Conservation (phyloP, 2,329 filamentous ascomycete genomes). For the Trichoderma harzianum region DNA sequence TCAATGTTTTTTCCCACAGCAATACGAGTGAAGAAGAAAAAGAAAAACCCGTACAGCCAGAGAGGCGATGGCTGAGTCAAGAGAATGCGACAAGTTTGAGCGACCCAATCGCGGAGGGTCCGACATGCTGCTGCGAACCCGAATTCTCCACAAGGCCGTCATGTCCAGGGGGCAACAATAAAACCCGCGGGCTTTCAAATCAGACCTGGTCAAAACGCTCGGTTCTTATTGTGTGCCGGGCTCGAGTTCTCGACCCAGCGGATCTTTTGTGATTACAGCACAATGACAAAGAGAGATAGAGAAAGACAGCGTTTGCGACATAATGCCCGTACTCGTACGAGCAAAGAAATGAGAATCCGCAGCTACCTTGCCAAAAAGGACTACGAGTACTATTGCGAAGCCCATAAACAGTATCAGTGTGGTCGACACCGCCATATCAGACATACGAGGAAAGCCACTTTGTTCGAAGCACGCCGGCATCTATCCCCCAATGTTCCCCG, state of each 20-base stretch:
- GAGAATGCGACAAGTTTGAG: background rate
- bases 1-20: background rate
- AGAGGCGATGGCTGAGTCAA: background rate
- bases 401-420: background rate
- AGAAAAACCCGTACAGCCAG: background rate
- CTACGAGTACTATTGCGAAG: background rate
- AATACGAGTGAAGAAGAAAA: background rate
- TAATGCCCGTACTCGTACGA: background rate
- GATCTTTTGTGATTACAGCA: background rate
- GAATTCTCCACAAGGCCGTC: background rate
- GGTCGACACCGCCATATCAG: background rate
- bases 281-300: background rate
- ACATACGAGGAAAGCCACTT: background rate
- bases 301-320: background rate
- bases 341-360: background rate
- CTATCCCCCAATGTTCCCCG: constrained; percentile 2
- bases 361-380: background rate
- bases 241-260: background rate
- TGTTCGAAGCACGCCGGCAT: background rate
- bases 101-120: constrained; percentile 6
- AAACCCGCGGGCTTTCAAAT: background rate
- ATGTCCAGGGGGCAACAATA: constrained; percentile 2
- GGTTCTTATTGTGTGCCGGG: background rate
- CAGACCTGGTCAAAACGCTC: background rate
- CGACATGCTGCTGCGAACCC: background rate